phyloP scores from a whole-genome alignment of 208 protist genomes.

The Wallacemonas sp. region DNA sequence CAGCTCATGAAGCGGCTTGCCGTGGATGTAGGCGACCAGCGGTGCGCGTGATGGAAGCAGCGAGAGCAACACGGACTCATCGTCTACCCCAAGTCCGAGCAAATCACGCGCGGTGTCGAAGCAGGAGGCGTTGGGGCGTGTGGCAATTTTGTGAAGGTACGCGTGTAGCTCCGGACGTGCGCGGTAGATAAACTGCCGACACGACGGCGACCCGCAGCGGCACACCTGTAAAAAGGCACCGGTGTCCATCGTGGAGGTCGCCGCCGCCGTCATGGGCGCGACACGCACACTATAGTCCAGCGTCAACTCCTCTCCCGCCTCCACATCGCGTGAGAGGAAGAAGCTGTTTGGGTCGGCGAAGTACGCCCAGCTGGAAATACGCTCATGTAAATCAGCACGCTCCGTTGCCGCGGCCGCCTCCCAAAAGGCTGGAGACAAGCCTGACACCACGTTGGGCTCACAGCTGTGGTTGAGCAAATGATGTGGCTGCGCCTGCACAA shows the following conservation, averaged over 20 bases:
- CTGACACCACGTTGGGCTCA: slow-evolving; percentile 56
- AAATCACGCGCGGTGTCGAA: slow-evolving; percentile 26
- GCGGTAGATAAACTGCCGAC: slow-evolving; percentile 63
- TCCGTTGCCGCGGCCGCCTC: slow-evolving; percentile 25
- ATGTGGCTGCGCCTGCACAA: slow-evolving; percentile 64
- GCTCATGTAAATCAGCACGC: slow-evolving; percentile 18
- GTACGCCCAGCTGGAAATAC: slow-evolving; percentile 35
- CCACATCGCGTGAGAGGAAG: slow-evolving; percentile 62
- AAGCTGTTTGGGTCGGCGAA: slow-evolving; percentile 80
- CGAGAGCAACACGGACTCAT: slow-evolving; percentile 61
- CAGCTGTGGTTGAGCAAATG: slow-evolving; percentile 84
- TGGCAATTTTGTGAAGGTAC: slow-evolving; percentile 7
- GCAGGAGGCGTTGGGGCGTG: slow-evolving; percentile 1
- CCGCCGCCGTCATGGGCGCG: slow-evolving; percentile 43
- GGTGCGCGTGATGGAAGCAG: slow-evolving; percentile 28
- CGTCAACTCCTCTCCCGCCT: slow-evolving; percentile 66
- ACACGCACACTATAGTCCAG: slow-evolving; percentile 66
- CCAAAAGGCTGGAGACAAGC: slow-evolving; percentile 71
- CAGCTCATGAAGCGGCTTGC: slow-evolving; percentile 33
- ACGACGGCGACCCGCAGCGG: slow-evolving; percentile 44
- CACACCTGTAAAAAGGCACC: slow-evolving; percentile 35
- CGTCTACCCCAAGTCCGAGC: slow-evolving; percentile 50
- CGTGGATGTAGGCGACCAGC: slow-evolving; percentile 46
- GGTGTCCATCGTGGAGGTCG: slow-evolving; percentile 11
- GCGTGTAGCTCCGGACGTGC: slow-evolving; percentile 11